A percentile compares a stretch with the other conserved stretches of the same genome.
Evolutionary conservation across 2,329 filamentous ascomycete species (phyloP).

Genomic region (Ceratocystis cacaofunesta): DNA sequence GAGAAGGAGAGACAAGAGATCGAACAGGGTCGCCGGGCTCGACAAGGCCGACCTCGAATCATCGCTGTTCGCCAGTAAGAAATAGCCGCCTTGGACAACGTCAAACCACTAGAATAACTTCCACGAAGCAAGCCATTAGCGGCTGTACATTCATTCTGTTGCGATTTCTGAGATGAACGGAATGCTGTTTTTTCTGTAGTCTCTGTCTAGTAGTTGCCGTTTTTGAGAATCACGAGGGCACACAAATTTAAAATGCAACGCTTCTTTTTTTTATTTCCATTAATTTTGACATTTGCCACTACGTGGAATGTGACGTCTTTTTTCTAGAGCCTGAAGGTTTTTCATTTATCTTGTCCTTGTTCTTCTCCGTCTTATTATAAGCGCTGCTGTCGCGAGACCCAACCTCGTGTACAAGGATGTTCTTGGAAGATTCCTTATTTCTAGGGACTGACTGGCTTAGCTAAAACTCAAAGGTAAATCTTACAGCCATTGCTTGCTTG

Average conservation of each 20-base stretch:
- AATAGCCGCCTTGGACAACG: not conserved
- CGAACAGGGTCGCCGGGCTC: not conserved
- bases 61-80: conserved; percentile 2
- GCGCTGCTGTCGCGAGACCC: too few species aligned
- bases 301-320: too few species aligned
- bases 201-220: not conserved
- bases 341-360: not conserved
- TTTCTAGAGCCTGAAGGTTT: not conserved
- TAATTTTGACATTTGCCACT: too few species aligned
- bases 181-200: not conserved
- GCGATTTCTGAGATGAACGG: not conserved
- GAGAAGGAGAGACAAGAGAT: conserved; percentile 39
- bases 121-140: too few species aligned
- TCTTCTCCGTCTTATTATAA: too few species aligned
- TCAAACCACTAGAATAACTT: not conserved
- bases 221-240: not conserved
- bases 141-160: too few species aligned
- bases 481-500: not conserved
- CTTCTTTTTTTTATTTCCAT: not conserved
- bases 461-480: not conserved
- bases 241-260: not conserved
- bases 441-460: not conserved
- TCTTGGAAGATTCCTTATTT: not conserved
- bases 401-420: not conserved
- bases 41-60: not conserved